These are phyloP conservation scores for Aaosphaeria arxii DNA, from an alignment of 2,329 filamentous ascomycete genomes.

Conservation along the genomic window DNA sequence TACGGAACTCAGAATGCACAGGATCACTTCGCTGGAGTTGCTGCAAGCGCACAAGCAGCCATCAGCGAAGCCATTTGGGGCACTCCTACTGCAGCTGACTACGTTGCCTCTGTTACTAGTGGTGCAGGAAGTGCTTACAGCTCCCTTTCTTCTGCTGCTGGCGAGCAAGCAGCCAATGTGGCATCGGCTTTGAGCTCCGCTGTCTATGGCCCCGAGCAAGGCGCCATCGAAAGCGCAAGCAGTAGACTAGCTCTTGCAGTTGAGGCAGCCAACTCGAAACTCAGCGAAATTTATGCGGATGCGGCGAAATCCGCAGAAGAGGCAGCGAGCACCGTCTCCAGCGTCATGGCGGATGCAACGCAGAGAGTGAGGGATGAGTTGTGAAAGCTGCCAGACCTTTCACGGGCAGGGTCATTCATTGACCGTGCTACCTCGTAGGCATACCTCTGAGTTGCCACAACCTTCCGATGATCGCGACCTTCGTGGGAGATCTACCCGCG, in stretches of 20 bases:
- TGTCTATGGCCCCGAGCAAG: conserved; percentile 47
- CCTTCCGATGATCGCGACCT: no score
- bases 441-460: no score
- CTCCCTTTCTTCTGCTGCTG: conserved; percentile 46
- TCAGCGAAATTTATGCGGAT: conserved; percentile 39
- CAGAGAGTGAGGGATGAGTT: conserved; percentile 53
- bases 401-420: no score
- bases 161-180: conserved; percentile 36
- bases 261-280: conserved; percentile 43
- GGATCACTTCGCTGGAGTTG: conserved; percentile 53
- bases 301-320: conserved; percentile 42
- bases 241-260: conserved; percentile 41
- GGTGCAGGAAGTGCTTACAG: conserved; percentile 44
- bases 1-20: conserved; percentile 56
- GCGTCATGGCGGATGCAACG: conserved; percentile 38
- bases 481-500: no score
- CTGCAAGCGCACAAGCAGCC: conserved; percentile 53
- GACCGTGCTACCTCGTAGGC: no score
- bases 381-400: conserved; percentile 20
- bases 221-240: conserved; percentile 45
- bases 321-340: conserved; percentile 44
- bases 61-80: conserved; percentile 59
- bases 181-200: conserved; percentile 41
- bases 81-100: conserved; percentile 46
- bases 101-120: conserved; percentile 43